Conservation (phyloP, 2,329 filamentous ascomycete genomes). For the Penicillium concentricum region DNA sequence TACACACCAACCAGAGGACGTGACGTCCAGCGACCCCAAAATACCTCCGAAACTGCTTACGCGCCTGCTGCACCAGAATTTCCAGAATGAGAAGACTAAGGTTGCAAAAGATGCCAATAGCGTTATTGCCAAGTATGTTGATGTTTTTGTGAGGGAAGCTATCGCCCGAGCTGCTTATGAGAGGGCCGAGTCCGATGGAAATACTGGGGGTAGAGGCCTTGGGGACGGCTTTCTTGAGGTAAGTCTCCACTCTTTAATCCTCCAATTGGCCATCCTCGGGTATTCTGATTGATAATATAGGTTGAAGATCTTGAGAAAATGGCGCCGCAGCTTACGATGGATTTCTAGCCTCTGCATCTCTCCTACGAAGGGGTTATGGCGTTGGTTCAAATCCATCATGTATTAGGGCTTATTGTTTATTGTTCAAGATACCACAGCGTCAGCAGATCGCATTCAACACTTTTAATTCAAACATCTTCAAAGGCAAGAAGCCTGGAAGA, state of each 20-base stretch:
- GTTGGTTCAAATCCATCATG: conserved; percentile 5
- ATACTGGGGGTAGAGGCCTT: conserved; percentile 35
- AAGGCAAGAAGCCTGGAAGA: conserved; percentile 17
- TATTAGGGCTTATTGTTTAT: conserved; percentile 7
- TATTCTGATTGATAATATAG: conserved; percentile 41
- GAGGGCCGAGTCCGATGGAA: conserved; percentile 51
- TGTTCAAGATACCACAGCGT: conserved; percentile 26
- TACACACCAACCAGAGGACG: conserved; percentile 25
- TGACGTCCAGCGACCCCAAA: conserved; percentile 39
- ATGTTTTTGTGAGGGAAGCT: conserved; percentile 86
- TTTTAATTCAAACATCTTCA: background rate
- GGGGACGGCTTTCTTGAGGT: conserved; percentile 70
- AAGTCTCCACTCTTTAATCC: conserved; percentile 27
- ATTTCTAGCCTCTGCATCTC: conserved; percentile 59
- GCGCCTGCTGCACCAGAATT: conserved; percentile 75
- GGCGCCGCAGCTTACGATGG: conserved; percentile 78
- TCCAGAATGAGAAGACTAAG: conserved; percentile 67
- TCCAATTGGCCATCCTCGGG: background rate
- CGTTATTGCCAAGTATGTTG: conserved; percentile 79
- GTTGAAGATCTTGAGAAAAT: conserved; percentile 89
- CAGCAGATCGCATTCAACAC: background rate
- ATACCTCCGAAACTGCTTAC: conserved; percentile 75
- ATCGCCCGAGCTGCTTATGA: conserved; percentile 75
- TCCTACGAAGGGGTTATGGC: background rate
- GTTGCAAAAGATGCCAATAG: conserved; percentile 75